phyloP scores from a whole-genome alignment of 306 rosid species.

The Rubus idaeus region DNA sequence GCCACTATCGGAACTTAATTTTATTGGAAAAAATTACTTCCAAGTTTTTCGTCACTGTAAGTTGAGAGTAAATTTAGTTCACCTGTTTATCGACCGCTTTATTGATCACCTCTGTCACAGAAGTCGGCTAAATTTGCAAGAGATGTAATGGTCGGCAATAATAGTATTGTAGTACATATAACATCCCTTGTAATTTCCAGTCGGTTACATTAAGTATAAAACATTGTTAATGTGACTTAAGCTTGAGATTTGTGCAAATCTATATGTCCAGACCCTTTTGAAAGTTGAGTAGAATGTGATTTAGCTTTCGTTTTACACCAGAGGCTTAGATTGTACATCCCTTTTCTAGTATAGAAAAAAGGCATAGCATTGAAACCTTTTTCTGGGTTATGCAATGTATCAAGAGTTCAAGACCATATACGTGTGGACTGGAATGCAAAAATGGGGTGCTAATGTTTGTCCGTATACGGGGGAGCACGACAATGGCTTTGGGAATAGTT shows the following conservation, averaged over 20 bases:
- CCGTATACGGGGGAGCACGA: conserved; percentile 4
- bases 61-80: neutral
- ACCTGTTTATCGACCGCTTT: neutral
- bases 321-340: neutral
- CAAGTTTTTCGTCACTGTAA: too few species aligned
- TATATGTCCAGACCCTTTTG: neutral
- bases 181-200: too few species aligned
- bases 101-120: too few species aligned
- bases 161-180: neutral
- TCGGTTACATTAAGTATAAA: neutral
- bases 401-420: neutral
- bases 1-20: neutral
- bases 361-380: neutral
- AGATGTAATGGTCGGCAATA: neutral
- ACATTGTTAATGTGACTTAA: neutral
- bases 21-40: too few species aligned
- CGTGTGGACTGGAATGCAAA: neutral
- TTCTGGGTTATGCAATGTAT: conserved; percentile 1
- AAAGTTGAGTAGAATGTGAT: neutral
- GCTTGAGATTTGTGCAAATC: conserved; percentile 3
- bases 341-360: neutral
- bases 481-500: conserved; percentile 12
- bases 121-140: neutral
- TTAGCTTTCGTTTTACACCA: neutral
- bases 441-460: conserved; percentile 6